These are phyloP conservation scores for Aspergillus tubingensis DNA, from an alignment of 2,329 filamentous ascomycete species.

Conservation along the genomic window DNA sequence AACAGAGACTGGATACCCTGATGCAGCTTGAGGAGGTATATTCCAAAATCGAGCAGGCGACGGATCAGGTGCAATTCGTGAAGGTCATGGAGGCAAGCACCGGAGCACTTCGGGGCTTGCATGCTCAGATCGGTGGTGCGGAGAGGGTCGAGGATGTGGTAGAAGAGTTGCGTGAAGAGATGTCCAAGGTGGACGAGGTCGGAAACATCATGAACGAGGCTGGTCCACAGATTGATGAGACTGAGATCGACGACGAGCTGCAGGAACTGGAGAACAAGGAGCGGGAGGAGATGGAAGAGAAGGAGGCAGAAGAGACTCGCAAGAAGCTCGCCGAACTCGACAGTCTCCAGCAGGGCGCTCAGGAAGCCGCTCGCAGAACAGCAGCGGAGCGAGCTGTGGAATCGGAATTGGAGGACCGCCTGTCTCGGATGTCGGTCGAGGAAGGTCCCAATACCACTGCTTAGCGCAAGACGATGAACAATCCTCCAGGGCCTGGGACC, in stretches of 20 bases:
- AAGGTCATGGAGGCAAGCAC: constrained; percentile 78
- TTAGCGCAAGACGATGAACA: constrained; percentile 17
- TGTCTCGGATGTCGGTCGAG: constrained; percentile 46
- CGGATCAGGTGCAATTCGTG: constrained; percentile 80
- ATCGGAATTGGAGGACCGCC: constrained; percentile 38
- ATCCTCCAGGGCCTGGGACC: neutral
- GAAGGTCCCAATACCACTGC: constrained; percentile 29
- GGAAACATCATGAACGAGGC: constrained; percentile 72
- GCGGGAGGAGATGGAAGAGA: constrained; percentile 48
- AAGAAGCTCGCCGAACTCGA: constrained; percentile 53
- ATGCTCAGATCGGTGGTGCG: constrained; percentile 73
- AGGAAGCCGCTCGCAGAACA: constrained; percentile 39
- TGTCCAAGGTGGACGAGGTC: constrained; percentile 80
- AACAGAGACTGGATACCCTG: constrained; percentile 71
- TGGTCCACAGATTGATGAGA: constrained; percentile 67
- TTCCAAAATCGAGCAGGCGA: constrained; percentile 79
- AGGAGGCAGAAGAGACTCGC: constrained; percentile 53
- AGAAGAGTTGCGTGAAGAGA: constrained; percentile 74
- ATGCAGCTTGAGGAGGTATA: constrained; percentile 82
- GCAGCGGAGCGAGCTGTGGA: constrained; percentile 31
- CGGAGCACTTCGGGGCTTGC: constrained; percentile 70
- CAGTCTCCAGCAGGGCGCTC: constrained; percentile 44
- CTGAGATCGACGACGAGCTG: constrained; percentile 84
- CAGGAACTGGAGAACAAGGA: constrained; percentile 70
- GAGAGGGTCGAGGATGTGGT: constrained; percentile 76